These are phyloP conservation scores for Pinus taeda DNA, from an alignment of 75 land plant species.

Conservation along the genomic window DNA sequence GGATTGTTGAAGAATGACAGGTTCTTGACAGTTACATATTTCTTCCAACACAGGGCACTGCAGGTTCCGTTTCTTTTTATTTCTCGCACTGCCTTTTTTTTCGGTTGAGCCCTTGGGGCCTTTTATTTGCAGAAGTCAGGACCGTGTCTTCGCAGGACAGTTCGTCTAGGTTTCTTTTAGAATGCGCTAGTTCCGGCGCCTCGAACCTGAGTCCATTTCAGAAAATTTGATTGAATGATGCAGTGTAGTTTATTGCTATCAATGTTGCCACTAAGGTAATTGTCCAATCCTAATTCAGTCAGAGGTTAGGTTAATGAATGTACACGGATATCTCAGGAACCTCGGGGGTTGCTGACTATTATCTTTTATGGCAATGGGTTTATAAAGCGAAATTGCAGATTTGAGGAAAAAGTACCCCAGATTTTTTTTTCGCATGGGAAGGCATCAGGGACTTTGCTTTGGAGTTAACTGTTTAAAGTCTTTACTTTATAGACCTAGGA, in stretches of 20 bases:
- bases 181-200: background rate
- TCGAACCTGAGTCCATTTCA: background rate
- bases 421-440: background rate
- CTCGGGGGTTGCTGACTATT: background rate
- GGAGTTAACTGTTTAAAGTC: background rate
- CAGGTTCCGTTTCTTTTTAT: background rate
- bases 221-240: background rate
- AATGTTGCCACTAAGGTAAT: background rate
- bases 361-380: background rate
- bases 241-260: background rate
- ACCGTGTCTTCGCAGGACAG: background rate
- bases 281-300: background rate
- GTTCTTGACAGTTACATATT: too few relatives aligned
- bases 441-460: background rate
- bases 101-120: background rate
- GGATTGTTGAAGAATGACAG: too few relatives aligned
- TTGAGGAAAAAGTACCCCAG: background rate
- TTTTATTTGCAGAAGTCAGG: background rate
- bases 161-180: background rate
- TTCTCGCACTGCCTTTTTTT: background rate
- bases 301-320: background rate
- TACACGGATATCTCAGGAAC: background rate
- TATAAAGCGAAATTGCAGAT: background rate
- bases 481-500: too few relatives aligned
- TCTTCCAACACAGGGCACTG: background rate